Conservation (phyloP, 2,329 filamentous ascomycete species). For the Hypoxylon sp. region DNA sequence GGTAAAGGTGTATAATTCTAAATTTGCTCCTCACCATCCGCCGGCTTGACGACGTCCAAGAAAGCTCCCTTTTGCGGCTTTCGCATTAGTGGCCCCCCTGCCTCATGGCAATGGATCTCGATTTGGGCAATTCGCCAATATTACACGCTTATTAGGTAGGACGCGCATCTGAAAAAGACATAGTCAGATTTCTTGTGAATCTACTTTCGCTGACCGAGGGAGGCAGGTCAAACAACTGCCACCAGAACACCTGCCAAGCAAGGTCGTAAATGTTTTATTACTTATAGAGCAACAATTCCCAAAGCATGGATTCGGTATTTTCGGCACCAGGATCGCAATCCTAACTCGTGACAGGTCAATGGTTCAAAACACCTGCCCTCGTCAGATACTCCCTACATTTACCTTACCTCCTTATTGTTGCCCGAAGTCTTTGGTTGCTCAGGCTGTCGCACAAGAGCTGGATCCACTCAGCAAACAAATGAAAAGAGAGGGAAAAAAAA, state of each 20-base stretch:
- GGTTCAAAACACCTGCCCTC: slow-evolving; percentile 29
- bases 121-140: slow-evolving; percentile 22
- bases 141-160: slow-evolving; percentile 31
- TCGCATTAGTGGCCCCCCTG: slow-evolving; percentile 27
- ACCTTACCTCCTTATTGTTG: slow-evolving; percentile 27
- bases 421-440: slow-evolving; percentile 24
- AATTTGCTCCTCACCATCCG: slow-evolving; percentile 34
- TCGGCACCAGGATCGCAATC: slow-evolving; percentile 43
- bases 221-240: slow-evolving; percentile 32
- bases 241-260: slow-evolving; percentile 26
- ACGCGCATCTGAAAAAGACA: slow-evolving; percentile 21
- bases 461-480: slow-evolving; percentile 39
- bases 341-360: slow-evolving; percentile 37
- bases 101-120: slow-evolving; percentile 29
- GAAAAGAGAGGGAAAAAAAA: slow-evolving; percentile 1
- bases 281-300: slow-evolving; percentile 34
- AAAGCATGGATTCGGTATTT: slow-evolving; percentile 44
- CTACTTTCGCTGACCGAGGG: slow-evolving; percentile 42
- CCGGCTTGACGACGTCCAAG: slow-evolving; percentile 17
- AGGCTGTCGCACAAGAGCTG: slow-evolving; percentile 29
- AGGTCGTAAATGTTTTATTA: slow-evolving; percentile 38
- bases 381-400: slow-evolving; percentile 24
- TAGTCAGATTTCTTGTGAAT: slow-evolving; percentile 25
- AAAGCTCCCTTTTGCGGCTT: slow-evolving; percentile 20
- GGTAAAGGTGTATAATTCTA: slow-evolving; percentile 38